A percentile compares a stretch with the other conserved stretches of the same genome.
Evolutionary conservation across 352 stramenopile species (phyloP).

Genomic region (Pythium sp.): DNA sequence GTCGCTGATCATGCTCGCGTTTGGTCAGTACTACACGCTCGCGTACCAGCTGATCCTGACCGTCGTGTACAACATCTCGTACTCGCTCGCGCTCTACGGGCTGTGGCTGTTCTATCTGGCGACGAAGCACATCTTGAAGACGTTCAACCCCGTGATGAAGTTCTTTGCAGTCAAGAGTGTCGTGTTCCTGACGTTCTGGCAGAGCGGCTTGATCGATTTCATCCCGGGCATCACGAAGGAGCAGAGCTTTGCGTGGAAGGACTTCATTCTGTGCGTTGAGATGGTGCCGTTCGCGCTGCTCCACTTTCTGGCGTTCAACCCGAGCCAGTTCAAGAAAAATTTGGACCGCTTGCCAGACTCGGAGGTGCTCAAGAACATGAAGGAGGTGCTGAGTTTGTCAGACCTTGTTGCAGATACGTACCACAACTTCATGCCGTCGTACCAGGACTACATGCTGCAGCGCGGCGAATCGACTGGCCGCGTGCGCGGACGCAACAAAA

Average conservation of each 20-base stretch:
- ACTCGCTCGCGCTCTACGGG: slow-evolving; percentile 88
- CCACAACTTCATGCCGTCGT: slow-evolving; percentile 88
- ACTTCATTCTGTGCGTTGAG: slow-evolving; percentile 89
- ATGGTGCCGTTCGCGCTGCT: slow-evolving; percentile 85
- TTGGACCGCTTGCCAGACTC: slow-evolving; percentile 67
- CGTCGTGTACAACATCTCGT: slow-evolving; percentile 91
- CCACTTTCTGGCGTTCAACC: slow-evolving; percentile 78
- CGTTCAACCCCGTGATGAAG: slow-evolving; percentile 89
- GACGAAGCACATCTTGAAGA: slow-evolving; percentile 81
- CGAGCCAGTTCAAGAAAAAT: slow-evolving; percentile 81
- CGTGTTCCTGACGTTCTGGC: slow-evolving; percentile 93
- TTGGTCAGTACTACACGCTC: slow-evolving; percentile 71
- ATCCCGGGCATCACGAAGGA: slow-evolving; percentile 83
- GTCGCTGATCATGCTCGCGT: slow-evolving; percentile 79
- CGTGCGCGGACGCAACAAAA: slow-evolving; percentile 31
- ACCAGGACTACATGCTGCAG: slow-evolving; percentile 85
- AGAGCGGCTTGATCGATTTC: slow-evolving; percentile 83
- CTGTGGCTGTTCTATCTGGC: slow-evolving; percentile 91
- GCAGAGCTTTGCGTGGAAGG: slow-evolving; percentile 88
- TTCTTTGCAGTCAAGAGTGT: slow-evolving; percentile 92
- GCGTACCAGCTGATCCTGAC: slow-evolving; percentile 79
- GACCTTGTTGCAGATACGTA: slow-evolving; percentile 81
- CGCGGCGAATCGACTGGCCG: slow-evolving; percentile 49
- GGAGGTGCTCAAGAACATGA: slow-evolving; percentile 87
- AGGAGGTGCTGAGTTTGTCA: slow-evolving; percentile 80